These are phyloP conservation scores for Amoebophrya sp. DNA, from an alignment of 169 alveolate genomes.

Conservation along the genomic window DNA sequence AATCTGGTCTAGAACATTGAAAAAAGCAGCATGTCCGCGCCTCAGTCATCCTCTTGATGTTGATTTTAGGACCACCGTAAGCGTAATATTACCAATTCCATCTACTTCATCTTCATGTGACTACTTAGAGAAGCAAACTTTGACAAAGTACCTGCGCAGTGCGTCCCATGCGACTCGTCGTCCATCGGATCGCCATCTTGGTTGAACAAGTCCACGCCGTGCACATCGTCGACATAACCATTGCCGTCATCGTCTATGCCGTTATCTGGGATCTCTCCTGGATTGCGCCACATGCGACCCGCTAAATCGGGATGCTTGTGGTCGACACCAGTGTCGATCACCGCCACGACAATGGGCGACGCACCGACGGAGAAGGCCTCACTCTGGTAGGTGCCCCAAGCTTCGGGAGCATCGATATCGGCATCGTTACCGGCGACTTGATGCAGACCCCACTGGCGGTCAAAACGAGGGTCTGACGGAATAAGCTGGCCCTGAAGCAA, in stretches of 20 bases:
- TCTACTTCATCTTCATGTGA: too few species aligned
- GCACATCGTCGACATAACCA: slow-evolving; percentile 58
- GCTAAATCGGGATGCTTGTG: slow-evolving; percentile 54
- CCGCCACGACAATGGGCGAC: slow-evolving; percentile 47
- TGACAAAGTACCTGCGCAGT: slow-evolving; percentile 62
- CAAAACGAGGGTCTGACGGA: not conserved
- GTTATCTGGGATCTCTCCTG: slow-evolving; percentile 52
- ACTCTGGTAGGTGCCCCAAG: not conserved
- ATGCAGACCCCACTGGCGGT: not conserved
- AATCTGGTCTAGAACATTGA: too few species aligned
- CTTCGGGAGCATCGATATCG: not conserved
- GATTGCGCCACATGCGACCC: slow-evolving; percentile 55
- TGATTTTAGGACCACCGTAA: too few species aligned
- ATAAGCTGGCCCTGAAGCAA: not conserved
- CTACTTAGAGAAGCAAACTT: too few species aligned
- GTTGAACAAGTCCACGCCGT: slow-evolving; percentile 59
- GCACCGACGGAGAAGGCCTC: not conserved
- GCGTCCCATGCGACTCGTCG: slow-evolving; percentile 64
- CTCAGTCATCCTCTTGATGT: too few species aligned
- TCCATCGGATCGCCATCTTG: slow-evolving; percentile 56
- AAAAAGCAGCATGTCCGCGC: too few species aligned
- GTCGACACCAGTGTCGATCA: slow-evolving; percentile 60
- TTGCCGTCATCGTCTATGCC: slow-evolving; percentile 62
- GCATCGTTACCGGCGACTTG: not conserved
- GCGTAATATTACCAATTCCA: too few species aligned